Base-by-base conservation (phyloP, 306 rosid genomes). In the Amphicarpaea edgeworthii region DNA sequence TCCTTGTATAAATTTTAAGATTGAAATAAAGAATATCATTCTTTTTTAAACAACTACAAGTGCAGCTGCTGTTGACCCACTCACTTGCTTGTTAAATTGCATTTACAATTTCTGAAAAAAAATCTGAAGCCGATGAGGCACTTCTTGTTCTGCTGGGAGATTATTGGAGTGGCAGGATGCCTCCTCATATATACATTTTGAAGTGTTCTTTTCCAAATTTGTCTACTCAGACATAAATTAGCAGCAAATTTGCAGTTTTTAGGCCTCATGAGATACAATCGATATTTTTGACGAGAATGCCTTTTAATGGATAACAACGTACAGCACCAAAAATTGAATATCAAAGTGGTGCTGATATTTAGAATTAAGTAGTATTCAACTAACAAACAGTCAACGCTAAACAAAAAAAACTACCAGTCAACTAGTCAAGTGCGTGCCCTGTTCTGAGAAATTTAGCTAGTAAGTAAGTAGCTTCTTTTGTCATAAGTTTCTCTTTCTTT, bases 311-410 rank as follows among this genome's bases (percentile, higher is more conserved):
- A 68, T 40, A 30, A 28, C 4, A 70, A 38, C 24, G 72, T n/a
- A 42, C 32, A 69, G 6, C 38, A 43, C 8, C 38, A 3, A 14
- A 14, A 26, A 71, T 50, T 70, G 57, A 57, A 69, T 30, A 30
- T 30, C 37, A 30, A 30, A 30, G 37, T 1, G 37, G 37, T 30
- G 37, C 37, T 30, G 7, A 30, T 4, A 30, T 30, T 30, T 30
- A 30, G 7, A 30, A 30, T 3, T 46, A 51, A 2, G 32, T 28
- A 28, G 32, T 8, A 17, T 7, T 50, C 23, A 70, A 57, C 84
- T 24, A 90, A 53, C 96, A 72, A 82, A 84, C 84, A 59, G 87
- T 87, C 96, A 88, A 82, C 12, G 9, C 71, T 26, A 66, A 57
- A 34, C 47, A 88, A n/a, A 63, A 63, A 20, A 63, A 63, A 20